Percentiles rank a stretch among this genome's conserved stretches.
Conservation (phyloP, 2,329 filamentous ascomycete species). For the Parastagonospora avenae region DNA sequence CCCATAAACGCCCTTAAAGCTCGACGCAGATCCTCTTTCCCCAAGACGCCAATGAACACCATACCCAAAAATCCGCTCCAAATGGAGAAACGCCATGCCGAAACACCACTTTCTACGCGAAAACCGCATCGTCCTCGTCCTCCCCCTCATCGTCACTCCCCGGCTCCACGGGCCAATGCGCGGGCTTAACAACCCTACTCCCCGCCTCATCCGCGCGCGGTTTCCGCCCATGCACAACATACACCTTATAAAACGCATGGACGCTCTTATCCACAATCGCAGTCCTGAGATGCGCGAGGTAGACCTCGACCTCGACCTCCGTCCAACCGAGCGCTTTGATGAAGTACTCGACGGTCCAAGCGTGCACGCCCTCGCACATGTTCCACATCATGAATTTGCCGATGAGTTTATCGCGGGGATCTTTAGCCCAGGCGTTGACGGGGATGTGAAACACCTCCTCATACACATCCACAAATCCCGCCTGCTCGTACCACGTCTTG, state of each 20-base stretch:
- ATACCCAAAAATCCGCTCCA: too few species aligned
- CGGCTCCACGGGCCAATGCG: conserved; percentile 23
- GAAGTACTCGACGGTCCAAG: conserved; percentile 51
- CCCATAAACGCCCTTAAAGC: too few species aligned
- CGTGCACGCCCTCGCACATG: conserved; percentile 52
- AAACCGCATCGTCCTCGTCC: background rate
- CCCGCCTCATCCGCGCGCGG: conserved; percentile 22
- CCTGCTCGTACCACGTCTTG: conserved; percentile 59
- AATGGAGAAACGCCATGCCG: too few species aligned
- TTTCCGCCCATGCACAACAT: conserved; percentile 36
- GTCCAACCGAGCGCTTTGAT: conserved; percentile 52
- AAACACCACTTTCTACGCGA: too few species aligned
- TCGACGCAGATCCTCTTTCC: too few species aligned
- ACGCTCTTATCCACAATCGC: conserved; percentile 46
- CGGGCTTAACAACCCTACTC: conserved; percentile 21
- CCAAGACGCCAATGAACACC: too few species aligned
- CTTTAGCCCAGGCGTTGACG: conserved; percentile 57
- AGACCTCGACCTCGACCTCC: conserved; percentile 51
- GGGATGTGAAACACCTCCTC: conserved; percentile 60
- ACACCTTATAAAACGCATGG: conserved; percentile 52
- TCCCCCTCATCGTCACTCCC: conserved; percentile 11
- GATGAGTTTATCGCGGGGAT: conserved; percentile 53
- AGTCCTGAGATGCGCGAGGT: conserved; percentile 51
- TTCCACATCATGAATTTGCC: conserved; percentile 57
- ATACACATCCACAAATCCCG: conserved; percentile 63